phyloP scores from a whole-genome alignment of 768 basidiomycete genomes.

The Nevesoporus exiguus region DNA sequence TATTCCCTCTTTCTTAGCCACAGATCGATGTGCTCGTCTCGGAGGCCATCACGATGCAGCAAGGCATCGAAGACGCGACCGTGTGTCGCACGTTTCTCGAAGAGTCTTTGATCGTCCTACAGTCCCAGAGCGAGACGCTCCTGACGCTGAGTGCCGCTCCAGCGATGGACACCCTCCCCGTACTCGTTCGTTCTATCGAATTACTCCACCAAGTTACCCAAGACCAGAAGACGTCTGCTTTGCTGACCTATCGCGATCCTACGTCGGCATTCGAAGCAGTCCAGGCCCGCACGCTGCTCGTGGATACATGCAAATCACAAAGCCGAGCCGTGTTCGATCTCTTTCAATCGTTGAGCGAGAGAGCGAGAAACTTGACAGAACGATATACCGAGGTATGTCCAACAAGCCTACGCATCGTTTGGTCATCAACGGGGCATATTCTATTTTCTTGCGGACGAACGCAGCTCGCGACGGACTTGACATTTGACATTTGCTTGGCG shows the following conservation, averaged over 20 bases:
- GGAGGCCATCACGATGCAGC: slow-evolving; percentile 1
- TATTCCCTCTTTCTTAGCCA: background rate
- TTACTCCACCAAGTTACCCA: slow-evolving; percentile 4
- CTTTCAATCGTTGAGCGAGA: slow-evolving; percentile 7
- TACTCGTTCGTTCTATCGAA: slow-evolving; percentile 5
- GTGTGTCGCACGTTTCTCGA: slow-evolving; percentile 3
- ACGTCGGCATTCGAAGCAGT: slow-evolving; percentile 2
- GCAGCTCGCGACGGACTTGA: slow-evolving; percentile 14
- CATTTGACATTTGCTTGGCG: slow-evolving; percentile 2
- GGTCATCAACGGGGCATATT: background rate
- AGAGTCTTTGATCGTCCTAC: background rate
- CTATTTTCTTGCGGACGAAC: background rate
- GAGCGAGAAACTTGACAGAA: slow-evolving; percentile 8
- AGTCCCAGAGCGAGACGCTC: slow-evolving; percentile 3
- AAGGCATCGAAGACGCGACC: slow-evolving; percentile 3
- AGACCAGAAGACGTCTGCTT: background rate
- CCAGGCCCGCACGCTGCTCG: background rate
- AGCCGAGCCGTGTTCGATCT: slow-evolving; percentile 3
- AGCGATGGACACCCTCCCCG: slow-evolving; percentile 7
- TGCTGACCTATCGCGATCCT: background rate
- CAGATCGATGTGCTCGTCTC: slow-evolving; percentile 2
- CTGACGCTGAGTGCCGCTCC: background rate
- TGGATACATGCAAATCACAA: slow-evolving; percentile 6
- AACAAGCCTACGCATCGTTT: too few relatives aligned
- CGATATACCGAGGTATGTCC: slow-evolving; percentile 6